Percentiles rank a stretch among this genome's conserved stretches.
These are phyloP conservation scores for Fusarium humuli DNA, from an alignment of 2,329 filamentous ascomycete genomes.

Conservation along the genomic window DNA sequence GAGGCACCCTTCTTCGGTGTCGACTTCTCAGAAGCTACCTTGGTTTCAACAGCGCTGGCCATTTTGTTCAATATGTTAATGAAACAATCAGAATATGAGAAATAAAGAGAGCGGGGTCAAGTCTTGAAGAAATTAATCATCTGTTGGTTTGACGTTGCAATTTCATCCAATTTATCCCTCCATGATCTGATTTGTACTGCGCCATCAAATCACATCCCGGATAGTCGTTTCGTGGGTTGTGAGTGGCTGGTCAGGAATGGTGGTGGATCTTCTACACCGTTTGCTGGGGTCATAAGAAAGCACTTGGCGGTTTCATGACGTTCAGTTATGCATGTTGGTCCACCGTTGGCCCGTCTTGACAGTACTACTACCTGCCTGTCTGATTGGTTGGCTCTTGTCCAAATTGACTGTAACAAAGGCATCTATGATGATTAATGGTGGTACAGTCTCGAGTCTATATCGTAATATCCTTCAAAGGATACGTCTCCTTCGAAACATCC, in stretches of 20 bases:
- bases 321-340: not conserved
- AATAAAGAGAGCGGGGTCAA: not conserved
- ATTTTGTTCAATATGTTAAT: not conserved
- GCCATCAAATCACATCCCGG: not conserved
- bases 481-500: not conserved
- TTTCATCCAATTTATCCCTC: not conserved
- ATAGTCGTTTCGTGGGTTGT: accelerated
- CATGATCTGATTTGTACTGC: not conserved
- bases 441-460: not conserved
- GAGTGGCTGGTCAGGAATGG: not conserved
- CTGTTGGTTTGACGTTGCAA: not conserved
- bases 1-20: accelerated
- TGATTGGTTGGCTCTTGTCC: too few species aligned
- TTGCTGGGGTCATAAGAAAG: accelerated
- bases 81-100: too few species aligned
- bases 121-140: not conserved
- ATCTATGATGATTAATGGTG: too few species aligned
- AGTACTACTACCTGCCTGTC: too few species aligned
- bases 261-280: not conserved
- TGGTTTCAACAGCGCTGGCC: not conserved
- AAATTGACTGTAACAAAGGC: too few species aligned
- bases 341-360: accelerated
- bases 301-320: not conserved
- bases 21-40: accelerated
- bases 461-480: not conserved